A percentile compares a stretch with the other conserved stretches of the same genome.
Conservation (phyloP, 495 filamentous ascomycete species). For the Echria macrotheca region DNA sequence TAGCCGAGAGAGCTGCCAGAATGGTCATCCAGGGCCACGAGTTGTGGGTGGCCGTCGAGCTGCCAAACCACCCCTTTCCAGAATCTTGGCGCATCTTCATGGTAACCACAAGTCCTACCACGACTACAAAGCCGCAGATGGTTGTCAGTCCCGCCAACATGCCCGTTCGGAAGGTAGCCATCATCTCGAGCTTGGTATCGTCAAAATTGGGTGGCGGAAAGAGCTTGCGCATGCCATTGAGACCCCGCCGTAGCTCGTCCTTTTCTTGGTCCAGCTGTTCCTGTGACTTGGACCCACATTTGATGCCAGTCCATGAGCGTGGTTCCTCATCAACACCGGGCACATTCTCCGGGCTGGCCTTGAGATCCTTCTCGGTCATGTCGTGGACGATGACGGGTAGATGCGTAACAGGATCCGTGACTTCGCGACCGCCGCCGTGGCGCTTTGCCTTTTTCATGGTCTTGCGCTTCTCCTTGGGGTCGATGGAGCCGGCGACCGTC, state of each 20-base stretch:
- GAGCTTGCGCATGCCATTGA: conserved; percentile 48
- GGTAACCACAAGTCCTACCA: not conserved
- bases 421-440: conserved; percentile 51
- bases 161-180: conserved; percentile 39
- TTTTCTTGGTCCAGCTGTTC: conserved; percentile 41
- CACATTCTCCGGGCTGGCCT: conserved; percentile 50
- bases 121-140: not conserved
- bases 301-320: conserved; percentile 42
- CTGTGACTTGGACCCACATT: conserved; percentile 41
- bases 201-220: conserved; percentile 60
- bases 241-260: conserved; percentile 40
- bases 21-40: not conserved
- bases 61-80: not conserved
- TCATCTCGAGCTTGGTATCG: conserved; percentile 42
- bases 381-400: conserved; percentile 60
- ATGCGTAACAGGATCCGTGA: conserved; percentile 71
- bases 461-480: conserved; percentile 56
- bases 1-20: conserved; percentile 22
- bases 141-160: conserved; percentile 10
- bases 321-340: conserved; percentile 38
- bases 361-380: conserved; percentile 54
- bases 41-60: not conserved
- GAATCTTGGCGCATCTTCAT: too few species aligned
- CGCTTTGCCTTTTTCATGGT: conserved; percentile 51
- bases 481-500: conserved; percentile 35